Base-by-base conservation (phyloP, 78 protist species). In the Andalucia godoyi region DNA sequence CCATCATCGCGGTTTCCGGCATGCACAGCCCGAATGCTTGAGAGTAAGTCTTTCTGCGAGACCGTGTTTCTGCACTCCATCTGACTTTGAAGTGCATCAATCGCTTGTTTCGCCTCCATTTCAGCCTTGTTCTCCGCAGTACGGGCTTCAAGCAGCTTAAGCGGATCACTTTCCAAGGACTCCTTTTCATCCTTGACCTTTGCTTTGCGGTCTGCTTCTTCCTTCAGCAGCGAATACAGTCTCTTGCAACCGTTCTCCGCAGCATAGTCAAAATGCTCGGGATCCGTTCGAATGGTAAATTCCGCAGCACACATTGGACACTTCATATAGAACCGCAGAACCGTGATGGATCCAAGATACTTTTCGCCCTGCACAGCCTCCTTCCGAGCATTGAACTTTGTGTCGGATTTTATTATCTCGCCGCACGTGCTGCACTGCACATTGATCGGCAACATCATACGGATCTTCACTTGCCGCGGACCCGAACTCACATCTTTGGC, bases 361-460 rank as follows among this genome's bases (percentile, higher is more conserved):
- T 50, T 61, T 36, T 85, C 91, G n/a, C 83, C 95, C 29, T 47
- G 39, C 15, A 83, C 87, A 43, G 86, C 74, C 52, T 91, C 98
- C 65, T 91, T 86, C 49, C 80, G 59, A 15, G 95, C 68, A 67
- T 89, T 89, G 70, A 96, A 91, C 42, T 93, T 93, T 57, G 70
- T 87, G 10, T 92, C 97, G 10, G 77, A 57, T 41, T 81, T 73
- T 1, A 86, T 62, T 79, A 76, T 89, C 59, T 91, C 96, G 57
- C 94, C 91, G 65, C 99, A 96, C 30, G 67, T 73, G 42, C 45
- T 62, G 66, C 97, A 93, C 52, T 86, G 70, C 47, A 92, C 46
- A 49, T 81, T 77, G 86, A 93, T 83, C 9, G 99, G 99, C 30
- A 93, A 34, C 99, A 91, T 91, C 75, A 89, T 84, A 6, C 96